Base-by-base conservation (phyloP, 257 asterid species). In the Echium plantagineum region DNA sequence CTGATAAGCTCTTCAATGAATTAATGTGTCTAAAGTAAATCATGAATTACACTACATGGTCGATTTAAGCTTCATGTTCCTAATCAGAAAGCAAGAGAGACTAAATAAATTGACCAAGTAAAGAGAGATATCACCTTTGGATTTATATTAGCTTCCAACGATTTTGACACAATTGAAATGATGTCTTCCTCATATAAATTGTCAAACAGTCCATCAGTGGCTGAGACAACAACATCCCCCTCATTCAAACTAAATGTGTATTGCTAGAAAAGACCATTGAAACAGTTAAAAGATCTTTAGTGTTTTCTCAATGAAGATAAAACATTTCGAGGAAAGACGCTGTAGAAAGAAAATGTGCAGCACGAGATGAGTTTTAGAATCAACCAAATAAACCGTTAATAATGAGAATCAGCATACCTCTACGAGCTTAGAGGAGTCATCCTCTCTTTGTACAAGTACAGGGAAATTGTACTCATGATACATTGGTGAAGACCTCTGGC, bases 131-230 rank as follows among this genome's bases (percentile, higher is more conserved):
- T 35, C 68, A 91, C 96, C 96, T 83, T 69, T 0, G 69, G 86
- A 20, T 63, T 69, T 67, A 66, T 75, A 62, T 71, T 77, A 30
- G 77, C 72, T 64, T 75, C 81, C 63, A 88, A 74, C 21, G 79
- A 82, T 56, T 78, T 75, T 48, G 72, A 59, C 76, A 80, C 81
- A 7, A 72, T 68, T 58, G 81, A 73, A 16, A 77, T 74, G 46
- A 88, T 82, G 67, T 81, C 98, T 75, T 79, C 80, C 54, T 81
- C 85, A 32, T 85, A 88, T 62, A 91, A 74, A 63, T 91, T 91
- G 80, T 85, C 94, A 55, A 84, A 75, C 63, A 88, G 83, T 63
- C 96, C 98, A 74, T 88, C 93, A 0, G 96, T 83, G 32, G 89
- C 95, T 42, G 69, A 65, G 52, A 91, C 69, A 63, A 85, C 68